Conservation (phyloP, 2,329 filamentous ascomycete genomes). For the Paraphaeosphaeria sporulosa region DNA sequence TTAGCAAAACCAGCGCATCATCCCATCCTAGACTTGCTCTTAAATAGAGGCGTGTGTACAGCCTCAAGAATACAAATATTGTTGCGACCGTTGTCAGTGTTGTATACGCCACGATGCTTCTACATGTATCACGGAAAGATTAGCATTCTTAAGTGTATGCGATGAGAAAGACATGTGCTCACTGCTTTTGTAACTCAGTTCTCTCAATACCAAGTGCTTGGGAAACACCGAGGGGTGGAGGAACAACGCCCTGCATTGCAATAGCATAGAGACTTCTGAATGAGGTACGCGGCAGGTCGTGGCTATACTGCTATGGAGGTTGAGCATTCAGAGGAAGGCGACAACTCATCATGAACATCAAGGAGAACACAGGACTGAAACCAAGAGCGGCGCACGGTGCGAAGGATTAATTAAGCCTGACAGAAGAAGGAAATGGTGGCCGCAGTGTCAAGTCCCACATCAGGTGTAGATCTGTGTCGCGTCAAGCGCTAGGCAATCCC, state of each 20-base stretch:
- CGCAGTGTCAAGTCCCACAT: neutral
- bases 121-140: neutral
- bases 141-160: neutral
- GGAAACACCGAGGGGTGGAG: conserved; percentile 17
- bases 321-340: conserved; percentile 12
- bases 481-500: neutral
- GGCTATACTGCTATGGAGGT: neutral
- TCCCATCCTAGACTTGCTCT: conserved; percentile 21
- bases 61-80: conserved; percentile 19
- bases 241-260: conserved; percentile 19
- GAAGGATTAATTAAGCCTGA: neutral
- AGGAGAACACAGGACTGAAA: neutral
- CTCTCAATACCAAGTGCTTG: conserved; percentile 17
- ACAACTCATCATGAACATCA: neutral
- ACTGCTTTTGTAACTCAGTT: conserved; percentile 20
- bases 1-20: conserved; percentile 22
- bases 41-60: conserved; percentile 29
- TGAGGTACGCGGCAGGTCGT: conserved; percentile 5
- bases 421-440: neutral
- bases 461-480: neutral
- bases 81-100: conserved; percentile 22
- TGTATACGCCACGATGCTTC: neutral
- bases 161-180: neutral
- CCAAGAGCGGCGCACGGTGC: neutral
- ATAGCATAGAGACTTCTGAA: neutral